These are phyloP conservation scores for Annona squamosa DNA, from an alignment of 164 flowering plant genomes.

Conservation along the genomic window DNA sequence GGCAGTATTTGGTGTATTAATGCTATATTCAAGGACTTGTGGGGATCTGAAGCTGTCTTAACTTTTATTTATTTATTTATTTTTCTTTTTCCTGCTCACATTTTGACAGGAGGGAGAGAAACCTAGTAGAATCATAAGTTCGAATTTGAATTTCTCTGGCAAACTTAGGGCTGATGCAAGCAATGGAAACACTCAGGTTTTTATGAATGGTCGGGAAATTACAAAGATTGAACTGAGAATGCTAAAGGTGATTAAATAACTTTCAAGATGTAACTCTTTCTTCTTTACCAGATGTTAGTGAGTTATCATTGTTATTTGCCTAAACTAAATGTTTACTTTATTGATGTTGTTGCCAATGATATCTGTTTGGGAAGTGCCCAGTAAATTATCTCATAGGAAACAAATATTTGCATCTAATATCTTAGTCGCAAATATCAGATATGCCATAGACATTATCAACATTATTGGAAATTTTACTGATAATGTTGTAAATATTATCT, in stretches of 20 bases:
- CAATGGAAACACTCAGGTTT: conserved; percentile 86
- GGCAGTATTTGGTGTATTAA: background rate
- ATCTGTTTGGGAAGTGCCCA: too few relatives aligned
- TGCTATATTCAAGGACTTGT: background rate
- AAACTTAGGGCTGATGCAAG: conserved; percentile 76
- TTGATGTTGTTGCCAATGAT: too few relatives aligned
- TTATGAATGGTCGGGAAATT: conserved; percentile 86
- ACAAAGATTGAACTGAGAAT: conserved; percentile 78
- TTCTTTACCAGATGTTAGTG: background rate
- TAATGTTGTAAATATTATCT: too few relatives aligned
- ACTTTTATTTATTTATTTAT: background rate
- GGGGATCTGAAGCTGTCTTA: background rate
- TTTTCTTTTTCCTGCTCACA: background rate
- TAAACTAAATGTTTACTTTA: background rate
- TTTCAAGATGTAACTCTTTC: background rate
- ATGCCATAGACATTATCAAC: too few relatives aligned
- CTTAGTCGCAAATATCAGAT: too few relatives aligned
- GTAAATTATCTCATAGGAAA: too few relatives aligned
- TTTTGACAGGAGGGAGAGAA: conserved; percentile 78
- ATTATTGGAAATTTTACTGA: too few relatives aligned
- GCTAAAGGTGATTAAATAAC: conserved; percentile 45
- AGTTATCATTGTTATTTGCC: background rate
- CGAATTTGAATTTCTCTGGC: conserved; percentile 83
- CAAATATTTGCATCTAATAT: too few relatives aligned
- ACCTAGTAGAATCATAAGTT: conserved; percentile 77